Percentiles rank a stretch among this genome's conserved stretches.
Evolutionary conservation across 139 green algal genomes (phyloP).

Genomic region (Astrephomene gubernaculifera): DNA sequence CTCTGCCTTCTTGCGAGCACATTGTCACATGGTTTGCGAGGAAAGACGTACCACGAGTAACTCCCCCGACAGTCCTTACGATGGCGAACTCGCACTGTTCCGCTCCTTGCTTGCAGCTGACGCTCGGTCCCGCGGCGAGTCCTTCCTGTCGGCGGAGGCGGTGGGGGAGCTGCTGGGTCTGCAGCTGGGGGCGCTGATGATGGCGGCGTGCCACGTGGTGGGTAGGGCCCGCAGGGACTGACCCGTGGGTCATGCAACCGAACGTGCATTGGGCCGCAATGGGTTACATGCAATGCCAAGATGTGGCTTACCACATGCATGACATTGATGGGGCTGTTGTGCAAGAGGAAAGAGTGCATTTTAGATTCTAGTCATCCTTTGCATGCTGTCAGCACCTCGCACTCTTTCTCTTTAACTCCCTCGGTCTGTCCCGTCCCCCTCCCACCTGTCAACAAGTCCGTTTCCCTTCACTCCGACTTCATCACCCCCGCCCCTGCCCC

Average conservation of each 20-base stretch:
- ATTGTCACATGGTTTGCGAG: background rate
- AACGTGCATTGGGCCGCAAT: background rate
- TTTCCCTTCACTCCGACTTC: background rate
- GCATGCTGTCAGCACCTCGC: background rate
- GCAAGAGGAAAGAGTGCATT: background rate
- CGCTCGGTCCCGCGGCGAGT: background rate
- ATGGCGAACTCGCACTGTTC: background rate
- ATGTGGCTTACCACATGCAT: background rate
- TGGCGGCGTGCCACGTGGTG: conserved; percentile 33
- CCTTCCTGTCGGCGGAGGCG: background rate
- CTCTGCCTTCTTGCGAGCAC: background rate
- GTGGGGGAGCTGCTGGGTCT: background rate
- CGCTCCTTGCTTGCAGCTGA: background rate
- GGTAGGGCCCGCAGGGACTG: background rate
- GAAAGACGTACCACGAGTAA: no score
- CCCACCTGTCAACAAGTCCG: background rate
- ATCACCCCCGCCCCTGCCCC: background rate
- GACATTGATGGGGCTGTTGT: background rate
- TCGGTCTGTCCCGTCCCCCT: background rate
- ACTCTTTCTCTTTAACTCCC: background rate
- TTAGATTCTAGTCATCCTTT: background rate
- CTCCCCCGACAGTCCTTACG: background rate
- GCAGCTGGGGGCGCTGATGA: conserved; percentile 13
- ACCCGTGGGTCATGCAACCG: background rate
- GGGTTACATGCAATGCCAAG: background rate